phyloP scores from a whole-genome alignment of 1,284 basidiomycete species.

The Omphalotus olearius region DNA sequence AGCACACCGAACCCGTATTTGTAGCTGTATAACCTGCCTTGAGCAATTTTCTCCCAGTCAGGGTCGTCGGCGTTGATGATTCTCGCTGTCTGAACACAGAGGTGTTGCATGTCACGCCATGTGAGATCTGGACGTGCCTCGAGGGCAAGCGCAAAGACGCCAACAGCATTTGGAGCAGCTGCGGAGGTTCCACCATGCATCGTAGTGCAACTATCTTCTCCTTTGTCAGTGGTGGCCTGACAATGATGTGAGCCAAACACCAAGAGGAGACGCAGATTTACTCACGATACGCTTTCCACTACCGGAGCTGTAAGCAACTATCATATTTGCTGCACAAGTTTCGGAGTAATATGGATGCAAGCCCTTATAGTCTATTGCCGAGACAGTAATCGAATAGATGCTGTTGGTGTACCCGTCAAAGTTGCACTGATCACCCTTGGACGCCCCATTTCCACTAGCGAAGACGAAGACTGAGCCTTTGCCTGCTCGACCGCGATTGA shows the following conservation, averaged over 20 bases:
- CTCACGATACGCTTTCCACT: conserved; percentile 88
- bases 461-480: conserved; percentile 97
- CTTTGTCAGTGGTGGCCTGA: conserved; percentile 93
- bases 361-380: conserved; percentile 90
- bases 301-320: conserved; percentile 97
- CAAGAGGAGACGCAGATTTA: conserved; percentile 15
- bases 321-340: conserved; percentile 93
- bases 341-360: conserved; percentile 97
- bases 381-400: conserved; percentile 95
- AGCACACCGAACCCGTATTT: conserved; percentile 96
- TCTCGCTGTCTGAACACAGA: conserved; percentile 78
- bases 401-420: conserved; percentile 99
- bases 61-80: conserved; percentile 87
- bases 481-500: conserved; percentile 86
- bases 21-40: conserved; percentile 86
- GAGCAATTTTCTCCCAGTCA: conserved; percentile 89
- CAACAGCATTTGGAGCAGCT: conserved; percentile 93
- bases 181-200: conserved; percentile 96
- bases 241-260: conserved; percentile 1
- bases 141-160: conserved; percentile 85
- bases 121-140: conserved; percentile 88
- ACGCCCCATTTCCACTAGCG: conserved; percentile 95
- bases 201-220: conserved; percentile 79
- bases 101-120: conserved; percentile 96
- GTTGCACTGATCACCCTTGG: conserved; percentile 94